phyloP scores from a whole-genome alignment of 495 filamentous ascomycete species.

The Rhypophila decipiens region DNA sequence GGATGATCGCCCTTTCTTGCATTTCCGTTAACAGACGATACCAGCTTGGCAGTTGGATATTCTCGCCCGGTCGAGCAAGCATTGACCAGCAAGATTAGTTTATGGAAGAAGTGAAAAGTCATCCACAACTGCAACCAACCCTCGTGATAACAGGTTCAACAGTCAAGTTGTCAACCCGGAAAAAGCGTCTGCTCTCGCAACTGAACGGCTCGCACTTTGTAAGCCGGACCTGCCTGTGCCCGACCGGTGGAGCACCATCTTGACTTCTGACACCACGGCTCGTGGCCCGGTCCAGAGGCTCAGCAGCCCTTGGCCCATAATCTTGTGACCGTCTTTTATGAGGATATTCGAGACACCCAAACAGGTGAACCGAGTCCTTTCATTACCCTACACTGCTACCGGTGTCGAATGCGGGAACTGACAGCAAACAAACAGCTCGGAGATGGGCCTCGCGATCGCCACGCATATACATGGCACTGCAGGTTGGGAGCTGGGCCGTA shows the following conservation, averaged over 20 bases:
- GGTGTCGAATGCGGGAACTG: not conserved
- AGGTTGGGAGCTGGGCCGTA: too few species aligned
- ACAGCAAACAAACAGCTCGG: not conserved
- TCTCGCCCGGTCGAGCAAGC: not conserved
- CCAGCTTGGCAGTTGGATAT: not conserved
- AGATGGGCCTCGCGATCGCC: not conserved
- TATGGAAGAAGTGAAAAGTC: conserved; percentile 1
- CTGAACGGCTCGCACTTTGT: too few species aligned
- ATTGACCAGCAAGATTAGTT: conserved; percentile 3
- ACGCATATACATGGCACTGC: not conserved
- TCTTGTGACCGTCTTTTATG: not conserved
- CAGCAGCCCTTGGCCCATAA: not conserved
- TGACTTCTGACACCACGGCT: not conserved
- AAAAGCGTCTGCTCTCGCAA: not conserved
- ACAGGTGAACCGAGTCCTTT: not conserved
- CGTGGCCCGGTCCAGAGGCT: not conserved
- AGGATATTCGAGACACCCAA: too few species aligned
- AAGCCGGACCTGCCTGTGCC: too few species aligned
- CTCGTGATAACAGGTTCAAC: too few species aligned
- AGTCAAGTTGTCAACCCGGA: not conserved
- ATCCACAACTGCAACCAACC: too few species aligned
- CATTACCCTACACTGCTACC: not conserved
- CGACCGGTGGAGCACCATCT: too few species aligned
- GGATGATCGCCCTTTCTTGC: not conserved
- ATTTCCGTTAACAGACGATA: not conserved